Evolutionary conservation across 1,284 basidiomycete genomes (phyloP).

Genomic region (Boletellus deceptivus): DNA sequence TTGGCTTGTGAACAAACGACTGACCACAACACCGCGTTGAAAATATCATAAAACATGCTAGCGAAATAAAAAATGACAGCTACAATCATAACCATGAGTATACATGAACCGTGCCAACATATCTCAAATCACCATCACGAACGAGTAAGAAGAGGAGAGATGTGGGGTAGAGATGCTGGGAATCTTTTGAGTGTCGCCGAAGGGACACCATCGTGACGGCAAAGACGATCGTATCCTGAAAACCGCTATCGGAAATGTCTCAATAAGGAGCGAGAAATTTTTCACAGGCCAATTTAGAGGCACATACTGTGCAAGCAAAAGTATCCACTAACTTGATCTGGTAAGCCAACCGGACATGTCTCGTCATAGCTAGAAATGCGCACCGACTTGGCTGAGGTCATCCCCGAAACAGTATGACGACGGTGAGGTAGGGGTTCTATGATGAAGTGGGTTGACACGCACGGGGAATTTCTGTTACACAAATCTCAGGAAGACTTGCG

Average conservation of each 20-base stretch:
- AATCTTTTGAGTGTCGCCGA: not conserved
- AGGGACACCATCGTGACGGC: not conserved
- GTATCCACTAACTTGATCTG: not conserved
- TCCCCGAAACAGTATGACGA: too few relatives aligned
- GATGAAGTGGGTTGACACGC: not conserved
- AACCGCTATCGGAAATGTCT: not conserved
- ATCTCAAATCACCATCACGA: not conserved
- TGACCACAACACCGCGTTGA: not conserved
- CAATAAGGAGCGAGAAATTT: not conserved
- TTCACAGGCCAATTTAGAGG: not conserved
- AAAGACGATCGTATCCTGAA: not conserved
- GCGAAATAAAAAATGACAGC: not conserved
- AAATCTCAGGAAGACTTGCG: not conserved
- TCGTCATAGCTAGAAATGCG: too few relatives aligned
- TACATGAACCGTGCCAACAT: too few relatives aligned
- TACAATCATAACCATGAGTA: not conserved
- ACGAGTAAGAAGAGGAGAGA: not conserved
- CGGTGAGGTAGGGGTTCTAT: slow-evolving; percentile 61
- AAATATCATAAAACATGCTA: not conserved
- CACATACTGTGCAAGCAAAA: not conserved
- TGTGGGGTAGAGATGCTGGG: not conserved
- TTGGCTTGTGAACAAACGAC: not conserved
- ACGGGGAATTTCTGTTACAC: not conserved
- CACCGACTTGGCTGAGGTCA: too few relatives aligned
- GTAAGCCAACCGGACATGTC: too few relatives aligned